Conservation (phyloP, 164 flowering plant genomes). For the Macadamia integrifolia region DNA sequence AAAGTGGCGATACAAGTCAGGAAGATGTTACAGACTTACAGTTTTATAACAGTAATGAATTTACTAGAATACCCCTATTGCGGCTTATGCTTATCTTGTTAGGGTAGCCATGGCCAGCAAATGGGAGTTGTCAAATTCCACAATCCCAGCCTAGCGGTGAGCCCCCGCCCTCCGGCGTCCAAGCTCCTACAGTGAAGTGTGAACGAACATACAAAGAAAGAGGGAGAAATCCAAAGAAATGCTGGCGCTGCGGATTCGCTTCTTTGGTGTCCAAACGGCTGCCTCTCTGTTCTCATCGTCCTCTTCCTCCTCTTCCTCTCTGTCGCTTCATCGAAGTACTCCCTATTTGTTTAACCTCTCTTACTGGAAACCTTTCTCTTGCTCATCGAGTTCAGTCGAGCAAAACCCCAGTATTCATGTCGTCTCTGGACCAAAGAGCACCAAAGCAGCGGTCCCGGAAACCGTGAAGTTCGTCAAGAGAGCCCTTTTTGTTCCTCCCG, state of each 20-base stretch:
- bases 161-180: too few relatives aligned
- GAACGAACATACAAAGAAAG: too few relatives aligned
- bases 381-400: constrained; percentile 19
- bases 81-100: too few relatives aligned
- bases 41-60: too few relatives aligned
- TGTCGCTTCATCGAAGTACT: not conserved
- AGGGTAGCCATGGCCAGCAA: too few relatives aligned
- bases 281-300: not conserved
- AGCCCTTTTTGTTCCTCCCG: constrained; percentile 73
- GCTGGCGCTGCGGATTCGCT: constrained; percentile 29
- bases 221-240: constrained; percentile 6
- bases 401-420: constrained; percentile 10
- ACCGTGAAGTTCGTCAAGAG: constrained; percentile 29
- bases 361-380: constrained; percentile 16
- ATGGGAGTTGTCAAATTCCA: too few relatives aligned
- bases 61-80: too few relatives aligned
- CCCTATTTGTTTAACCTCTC: constrained; percentile 12
- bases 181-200: too few relatives aligned
- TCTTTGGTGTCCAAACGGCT: constrained; percentile 12
- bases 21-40: too few relatives aligned
- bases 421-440: constrained; percentile 25
- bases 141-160: too few relatives aligned
- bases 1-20: too few relatives aligned
- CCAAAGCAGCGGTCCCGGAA: constrained; percentile 24
- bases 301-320: constrained; percentile 1